Percentiles rank a stretch among this genome's conserved stretches.
These are phyloP conservation scores for Diaporthe destruens DNA, from an alignment of 2,329 filamentous ascomycete species.

Conservation along the genomic window DNA sequence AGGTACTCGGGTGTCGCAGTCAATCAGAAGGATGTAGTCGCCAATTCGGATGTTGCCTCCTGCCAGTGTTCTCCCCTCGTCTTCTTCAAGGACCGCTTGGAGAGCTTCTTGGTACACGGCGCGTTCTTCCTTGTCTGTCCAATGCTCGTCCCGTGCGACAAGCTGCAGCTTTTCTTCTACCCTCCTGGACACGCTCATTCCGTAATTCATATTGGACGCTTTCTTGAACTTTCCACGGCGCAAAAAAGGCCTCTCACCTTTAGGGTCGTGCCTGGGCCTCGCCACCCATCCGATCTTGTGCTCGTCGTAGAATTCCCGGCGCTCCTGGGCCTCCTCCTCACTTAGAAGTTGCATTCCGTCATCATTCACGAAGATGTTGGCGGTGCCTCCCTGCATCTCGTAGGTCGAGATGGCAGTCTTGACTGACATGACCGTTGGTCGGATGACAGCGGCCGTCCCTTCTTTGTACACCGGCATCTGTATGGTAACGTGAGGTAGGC, in stretches of 20 bases:
- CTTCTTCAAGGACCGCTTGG: slow-evolving; percentile 73
- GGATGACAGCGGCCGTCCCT: slow-evolving; percentile 79
- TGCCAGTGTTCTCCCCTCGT: slow-evolving; percentile 79
- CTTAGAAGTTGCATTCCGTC: slow-evolving; percentile 78
- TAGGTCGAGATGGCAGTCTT: slow-evolving; percentile 84
- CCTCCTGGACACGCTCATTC: slow-evolving; percentile 74
- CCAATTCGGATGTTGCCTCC: slow-evolving; percentile 89
- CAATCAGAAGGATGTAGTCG: slow-evolving; percentile 84
- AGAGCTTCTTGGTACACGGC: slow-evolving; percentile 75
- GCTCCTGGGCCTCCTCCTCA: slow-evolving; percentile 57
- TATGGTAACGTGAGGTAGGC: slow-evolving; percentile 82
- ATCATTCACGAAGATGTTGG: slow-evolving; percentile 83
- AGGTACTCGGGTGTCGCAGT: slow-evolving; percentile 84
- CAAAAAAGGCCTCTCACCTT: slow-evolving; percentile 63
- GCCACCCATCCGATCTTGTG: slow-evolving; percentile 79
- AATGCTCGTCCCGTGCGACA: slow-evolving; percentile 68
- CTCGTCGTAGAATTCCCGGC: slow-evolving; percentile 69
- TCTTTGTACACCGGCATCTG: slow-evolving; percentile 94
- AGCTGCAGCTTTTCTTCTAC: slow-evolving; percentile 76
- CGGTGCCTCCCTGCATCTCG: slow-evolving; percentile 80
- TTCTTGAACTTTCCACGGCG: slow-evolving; percentile 77
- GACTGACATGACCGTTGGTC: slow-evolving; percentile 81
- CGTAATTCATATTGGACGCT: slow-evolving; percentile 81
- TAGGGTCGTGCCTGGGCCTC: slow-evolving; percentile 72
- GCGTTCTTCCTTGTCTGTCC: slow-evolving; percentile 78